Conservation (phyloP, 1,284 basidiomycete species). For the Farysia itapuensis region DNA sequence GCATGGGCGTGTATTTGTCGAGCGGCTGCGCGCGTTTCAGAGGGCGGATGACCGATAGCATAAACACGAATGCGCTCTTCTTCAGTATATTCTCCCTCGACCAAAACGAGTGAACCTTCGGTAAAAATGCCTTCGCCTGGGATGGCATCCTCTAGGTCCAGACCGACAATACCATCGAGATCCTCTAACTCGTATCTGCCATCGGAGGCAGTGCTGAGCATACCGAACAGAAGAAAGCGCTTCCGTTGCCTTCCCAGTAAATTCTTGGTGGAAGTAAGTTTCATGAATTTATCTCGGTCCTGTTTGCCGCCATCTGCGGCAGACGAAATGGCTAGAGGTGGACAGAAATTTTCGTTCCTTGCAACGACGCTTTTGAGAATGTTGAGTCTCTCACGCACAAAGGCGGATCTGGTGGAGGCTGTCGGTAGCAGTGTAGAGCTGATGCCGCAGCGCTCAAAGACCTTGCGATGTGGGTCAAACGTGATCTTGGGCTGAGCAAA, state of each 20-base stretch:
- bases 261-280: conserved; percentile 92
- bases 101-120: conserved; percentile 89
- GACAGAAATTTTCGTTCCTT: conserved; percentile 57
- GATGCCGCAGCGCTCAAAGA: conserved; percentile 67
- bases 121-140: conserved; percentile 96
- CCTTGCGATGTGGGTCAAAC: conserved; percentile 80
- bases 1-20: conserved; percentile 24
- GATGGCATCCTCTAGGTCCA: conserved; percentile 79
- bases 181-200: conserved; percentile 90
- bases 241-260: conserved; percentile 86
- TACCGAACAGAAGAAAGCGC: conserved; percentile 88
- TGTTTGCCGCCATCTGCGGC: conserved; percentile 3
- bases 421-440: conserved; percentile 34
- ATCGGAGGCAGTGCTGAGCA: conserved; percentile 85
- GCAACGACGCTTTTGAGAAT: conserved; percentile 48
- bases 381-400: conserved; percentile 45
- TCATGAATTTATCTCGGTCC: conserved; percentile 44
- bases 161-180: conserved; percentile 81
- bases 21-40: conserved; percentile 43
- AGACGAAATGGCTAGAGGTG: conserved; percentile 49
- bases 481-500: conserved; percentile 92
- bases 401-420: conserved; percentile 29
- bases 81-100: conserved; percentile 94
- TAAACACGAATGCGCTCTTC: conserved; percentile 84
- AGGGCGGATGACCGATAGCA: conserved; percentile 92